Percentiles rank a stretch among this genome's conserved stretches.
Evolutionary conservation across 2,329 filamentous ascomycete genomes (phyloP).

Genomic region (Diaporthe batatas): DNA sequence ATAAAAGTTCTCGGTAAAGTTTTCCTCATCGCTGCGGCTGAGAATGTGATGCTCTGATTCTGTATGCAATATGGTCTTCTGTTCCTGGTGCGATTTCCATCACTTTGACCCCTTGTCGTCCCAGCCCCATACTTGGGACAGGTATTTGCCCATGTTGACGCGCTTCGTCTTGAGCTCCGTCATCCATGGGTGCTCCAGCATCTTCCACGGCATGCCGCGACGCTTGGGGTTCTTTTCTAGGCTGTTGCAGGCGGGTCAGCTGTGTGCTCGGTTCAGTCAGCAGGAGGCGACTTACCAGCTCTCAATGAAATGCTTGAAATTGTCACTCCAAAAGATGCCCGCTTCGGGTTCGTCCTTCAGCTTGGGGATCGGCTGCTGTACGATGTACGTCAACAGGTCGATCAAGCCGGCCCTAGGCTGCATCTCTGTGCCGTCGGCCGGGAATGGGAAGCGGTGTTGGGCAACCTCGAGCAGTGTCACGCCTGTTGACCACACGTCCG

Average conservation of each 20-base stretch:
- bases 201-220: slow-evolving; percentile 95
- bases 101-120: slow-evolving; percentile 64
- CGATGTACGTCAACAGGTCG: slow-evolving; percentile 96
- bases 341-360: slow-evolving; percentile 94
- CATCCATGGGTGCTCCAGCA: slow-evolving; percentile 99
- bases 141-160: slow-evolving; percentile 96
- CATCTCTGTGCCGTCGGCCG: slow-evolving; percentile 95
- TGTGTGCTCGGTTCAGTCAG: not conserved
- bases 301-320: slow-evolving; percentile 99
- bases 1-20: slow-evolving; percentile 3
- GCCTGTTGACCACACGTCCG: slow-evolving; percentile 97
- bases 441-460: slow-evolving; percentile 98
- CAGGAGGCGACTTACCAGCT: slow-evolving; percentile 83
- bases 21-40: not conserved
- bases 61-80: slow-evolving; percentile 12
- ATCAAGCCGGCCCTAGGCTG: slow-evolving; percentile 93
- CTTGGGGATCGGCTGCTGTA: slow-evolving; percentile 93
- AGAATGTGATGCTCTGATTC: slow-evolving; percentile 16
- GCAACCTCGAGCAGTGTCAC: slow-evolving; percentile 99
- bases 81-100: not conserved
- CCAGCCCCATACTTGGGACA: slow-evolving; percentile 98
- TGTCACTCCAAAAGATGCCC: slow-evolving; percentile 93
- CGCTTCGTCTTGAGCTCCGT: slow-evolving; percentile 94
- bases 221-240: slow-evolving; percentile 92
- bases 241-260: slow-evolving; percentile 61